Evolutionary conservation across 2,329 filamentous ascomycete species (phyloP), one percentile per base, ranked within the genome.

Genomic region (Cordyceps javanica): DNA sequence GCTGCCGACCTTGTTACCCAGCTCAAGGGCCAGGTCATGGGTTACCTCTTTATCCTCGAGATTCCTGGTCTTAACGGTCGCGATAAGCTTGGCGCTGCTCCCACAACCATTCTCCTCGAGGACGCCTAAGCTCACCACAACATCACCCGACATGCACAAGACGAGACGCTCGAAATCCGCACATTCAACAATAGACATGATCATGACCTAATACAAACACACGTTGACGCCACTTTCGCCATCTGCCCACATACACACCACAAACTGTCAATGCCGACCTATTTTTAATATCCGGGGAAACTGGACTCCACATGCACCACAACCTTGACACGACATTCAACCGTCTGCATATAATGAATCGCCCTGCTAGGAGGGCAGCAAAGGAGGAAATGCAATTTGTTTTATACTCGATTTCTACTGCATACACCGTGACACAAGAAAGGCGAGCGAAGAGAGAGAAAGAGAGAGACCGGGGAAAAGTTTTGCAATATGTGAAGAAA

Each of bases 31-130:
- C 80, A 84, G n/a, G 79, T 97, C 48, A 75, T 96, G 59, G 93
- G 91, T 66, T 97, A 90, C 75, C 78, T 97, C 62, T 99, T 99
- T 79, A 90, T 99, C 68, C 89, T 97, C 71, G 93, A 97, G 75
- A 88, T 99, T 63, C 88, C 91, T 66, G 93, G 94, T 75, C 85
- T 99, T 65, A 90, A 96, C 71, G 94, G 94, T 65, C 86, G 91
- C 66, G 88, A 91, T 62, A 94, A 96, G 82, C 88, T 99, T 65
- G 85, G 87, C 65, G 87, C 87, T 57, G 73, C 75, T 49, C 91
- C 91, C 11, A 87, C 92, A 54, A 83, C 89, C 71, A 96, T 93
- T 44, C 83, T 99, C 38, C 82, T 99, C 61, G 87, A 83, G 63
- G 72, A 77, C 59, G 69, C 72, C 58, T 77, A 71, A 67, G 62